phyloP scores from a whole-genome alignment of 1,284 basidiomycete genomes.

The Lignosus rhinocerotis region DNA sequence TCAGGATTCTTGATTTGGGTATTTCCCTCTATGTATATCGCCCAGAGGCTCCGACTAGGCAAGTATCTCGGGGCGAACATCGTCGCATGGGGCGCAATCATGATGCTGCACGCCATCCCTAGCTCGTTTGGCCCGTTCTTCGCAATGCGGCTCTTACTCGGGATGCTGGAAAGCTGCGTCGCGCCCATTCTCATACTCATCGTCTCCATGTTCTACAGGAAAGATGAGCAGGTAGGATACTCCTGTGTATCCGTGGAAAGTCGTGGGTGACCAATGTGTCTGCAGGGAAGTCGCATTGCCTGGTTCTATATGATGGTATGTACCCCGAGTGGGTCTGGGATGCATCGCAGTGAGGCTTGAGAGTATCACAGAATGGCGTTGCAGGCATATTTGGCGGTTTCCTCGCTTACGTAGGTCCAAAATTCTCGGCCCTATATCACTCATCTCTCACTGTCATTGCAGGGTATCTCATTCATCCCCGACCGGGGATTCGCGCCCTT shows the following conservation, averaged over 20 bases:
- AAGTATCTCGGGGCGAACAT: constrained; percentile 68
- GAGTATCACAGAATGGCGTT: constrained; percentile 33
- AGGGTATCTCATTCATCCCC: constrained; percentile 57
- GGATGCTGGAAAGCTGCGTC: constrained; percentile 68
- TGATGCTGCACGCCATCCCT: constrained; percentile 63
- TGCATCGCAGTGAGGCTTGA: not conserved
- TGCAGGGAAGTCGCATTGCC: constrained; percentile 52
- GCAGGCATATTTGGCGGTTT: constrained; percentile 69
- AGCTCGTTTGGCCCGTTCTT: constrained; percentile 64
- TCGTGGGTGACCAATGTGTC: not conserved
- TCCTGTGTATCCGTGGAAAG: not conserved
- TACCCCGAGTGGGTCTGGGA: not conserved
- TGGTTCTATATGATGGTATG: constrained; percentile 71
- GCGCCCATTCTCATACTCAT: constrained; percentile 65
- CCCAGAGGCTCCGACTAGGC: constrained; percentile 58
- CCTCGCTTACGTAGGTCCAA: constrained; percentile 48
- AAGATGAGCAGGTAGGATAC: constrained; percentile 57
- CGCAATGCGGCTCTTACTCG: constrained; percentile 59
- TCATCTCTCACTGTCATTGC: not conserved
- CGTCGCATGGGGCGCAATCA: constrained; percentile 58
- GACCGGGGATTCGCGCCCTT: constrained; percentile 51
- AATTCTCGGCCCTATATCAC: not conserved
- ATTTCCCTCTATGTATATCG: constrained; percentile 67
- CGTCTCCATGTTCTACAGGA: constrained; percentile 72
- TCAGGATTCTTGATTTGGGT: constrained; percentile 63